Percentiles rank a stretch among this genome's conserved stretches.
Evolutionary conservation across 345 rosid genomes (phyloP).

Genomic region (Populus davidiana): DNA sequence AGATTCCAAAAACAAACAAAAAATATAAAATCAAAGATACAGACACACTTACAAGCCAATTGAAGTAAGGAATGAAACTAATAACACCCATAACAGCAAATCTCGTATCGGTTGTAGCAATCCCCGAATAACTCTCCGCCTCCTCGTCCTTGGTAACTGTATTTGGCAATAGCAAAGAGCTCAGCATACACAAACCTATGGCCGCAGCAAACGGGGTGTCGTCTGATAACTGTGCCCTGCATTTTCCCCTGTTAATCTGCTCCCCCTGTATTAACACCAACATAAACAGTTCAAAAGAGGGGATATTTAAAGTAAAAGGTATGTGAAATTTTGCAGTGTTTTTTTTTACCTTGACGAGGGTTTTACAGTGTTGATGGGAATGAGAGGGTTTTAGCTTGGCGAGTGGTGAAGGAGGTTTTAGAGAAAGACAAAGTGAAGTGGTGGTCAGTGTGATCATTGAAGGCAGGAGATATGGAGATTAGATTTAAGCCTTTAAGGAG

Average conservation of each 20-base stretch:
- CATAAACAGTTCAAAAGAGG: background rate
- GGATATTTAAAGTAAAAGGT: background rate
- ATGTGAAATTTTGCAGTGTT: background rate
- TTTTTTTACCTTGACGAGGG: slow-evolving; percentile 29
- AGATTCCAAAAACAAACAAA: background rate
- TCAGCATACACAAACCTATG: slow-evolving; percentile 72
- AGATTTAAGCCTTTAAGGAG: background rate
- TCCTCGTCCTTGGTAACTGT: slow-evolving; percentile 29
- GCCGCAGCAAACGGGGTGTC: slow-evolving; percentile 71
- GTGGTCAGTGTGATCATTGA: slow-evolving; percentile 19
- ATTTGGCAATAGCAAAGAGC: slow-evolving; percentile 61
- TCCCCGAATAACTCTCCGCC: slow-evolving; percentile 41
- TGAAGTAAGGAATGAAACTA: slow-evolving; percentile 88
- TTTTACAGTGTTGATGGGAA: background rate
- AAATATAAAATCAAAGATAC: background rate
- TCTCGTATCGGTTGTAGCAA: slow-evolving; percentile 68
- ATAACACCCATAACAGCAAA: slow-evolving; percentile 88
- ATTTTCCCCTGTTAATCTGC: slow-evolving; percentile 25
- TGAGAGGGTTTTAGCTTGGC: slow-evolving; percentile 1
- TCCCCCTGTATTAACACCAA: slow-evolving; percentile 22
- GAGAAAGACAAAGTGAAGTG: background rate
- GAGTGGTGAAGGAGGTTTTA: slow-evolving; percentile 14
- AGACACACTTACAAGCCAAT: slow-evolving; percentile 72
- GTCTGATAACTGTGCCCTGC: slow-evolving; percentile 64
- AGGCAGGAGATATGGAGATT: background rate